A percentile compares a stretch with the other conserved stretches of the same genome.
Evolutionary conservation across 2,329 filamentous ascomycete species (phyloP).

Genomic region (Annulohypoxylon truncatum): DNA sequence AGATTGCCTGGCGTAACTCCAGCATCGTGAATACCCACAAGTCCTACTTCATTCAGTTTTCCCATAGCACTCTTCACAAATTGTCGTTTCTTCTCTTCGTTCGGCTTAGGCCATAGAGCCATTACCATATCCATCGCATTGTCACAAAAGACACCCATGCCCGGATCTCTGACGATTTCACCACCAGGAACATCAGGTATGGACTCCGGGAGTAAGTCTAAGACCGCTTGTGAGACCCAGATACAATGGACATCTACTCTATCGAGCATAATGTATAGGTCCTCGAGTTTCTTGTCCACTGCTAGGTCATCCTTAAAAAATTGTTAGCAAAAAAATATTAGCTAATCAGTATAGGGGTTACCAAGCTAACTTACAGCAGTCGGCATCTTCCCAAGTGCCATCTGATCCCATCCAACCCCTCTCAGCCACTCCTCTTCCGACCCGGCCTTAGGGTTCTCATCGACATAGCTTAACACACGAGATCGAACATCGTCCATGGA

Average conservation of each 20-base stretch:
- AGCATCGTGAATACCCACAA: slow-evolving; percentile 77
- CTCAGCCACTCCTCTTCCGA: slow-evolving; percentile 69
- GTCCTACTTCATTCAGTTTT: slow-evolving; percentile 71
- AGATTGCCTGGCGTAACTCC: slow-evolving; percentile 68
- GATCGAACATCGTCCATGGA: slow-evolving; percentile 65
- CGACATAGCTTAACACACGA: slow-evolving; percentile 65
- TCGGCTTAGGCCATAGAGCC: slow-evolving; percentile 67
- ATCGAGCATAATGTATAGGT: slow-evolving; percentile 75
- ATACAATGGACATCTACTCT: slow-evolving; percentile 77
- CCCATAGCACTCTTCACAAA: slow-evolving; percentile 71
- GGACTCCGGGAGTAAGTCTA: slow-evolving; percentile 67
- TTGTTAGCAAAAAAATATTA: slow-evolving; percentile 21
- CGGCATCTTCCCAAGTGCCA: slow-evolving; percentile 72
- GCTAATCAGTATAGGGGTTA: not conserved
- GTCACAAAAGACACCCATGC: slow-evolving; percentile 77
- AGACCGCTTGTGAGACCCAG: slow-evolving; percentile 74
- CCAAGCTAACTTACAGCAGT: slow-evolving; percentile 63
- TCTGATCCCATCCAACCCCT: slow-evolving; percentile 79
- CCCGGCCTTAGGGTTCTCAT: slow-evolving; percentile 62
- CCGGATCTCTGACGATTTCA: slow-evolving; percentile 70
- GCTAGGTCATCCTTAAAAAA: slow-evolving; percentile 63
- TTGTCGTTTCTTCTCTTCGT: slow-evolving; percentile 61
- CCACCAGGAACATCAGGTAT: slow-evolving; percentile 69
- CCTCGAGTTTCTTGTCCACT: slow-evolving; percentile 61
- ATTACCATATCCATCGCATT: slow-evolving; percentile 75